Base-by-base conservation (phyloP, 768 basidiomycete species). In the Auriscalpium vulgare region DNA sequence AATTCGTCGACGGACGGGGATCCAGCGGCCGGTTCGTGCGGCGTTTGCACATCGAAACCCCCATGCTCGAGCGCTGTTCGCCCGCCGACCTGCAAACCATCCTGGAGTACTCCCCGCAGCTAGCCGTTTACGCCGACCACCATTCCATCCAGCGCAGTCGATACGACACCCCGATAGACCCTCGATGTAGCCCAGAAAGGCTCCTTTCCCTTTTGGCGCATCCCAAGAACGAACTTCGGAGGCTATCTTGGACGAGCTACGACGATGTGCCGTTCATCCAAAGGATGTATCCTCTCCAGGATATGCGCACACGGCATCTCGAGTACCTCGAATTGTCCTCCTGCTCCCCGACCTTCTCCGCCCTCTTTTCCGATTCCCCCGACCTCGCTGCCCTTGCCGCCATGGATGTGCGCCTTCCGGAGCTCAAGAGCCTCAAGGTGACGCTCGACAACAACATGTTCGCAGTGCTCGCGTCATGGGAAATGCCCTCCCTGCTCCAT, bases 371-470 rank as follows among this genome's bases (percentile, higher is more conserved):
- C 19, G 59, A 63, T 34, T 45, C 59, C 35, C 34, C 46, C 34
- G 48, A 35, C 45, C 49, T 38, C 40, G 58, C 47, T 0, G 53
- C 48, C 21, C 29, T 29, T 29, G 51, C 54, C 40, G 10, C 52
- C 17, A 69, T 69, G 66, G 56, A 65, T 47, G 74, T 84, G 17
- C 67, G 67, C 8, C 73, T 88, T n/a, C 85, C 87, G 11, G 74
- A 79, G 11, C 74, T 89, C n/a, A 75, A 77, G 14, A 80, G 85
- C 1, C 77, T 89, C 50, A 88, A 87, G 66, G 77, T 84, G 3
- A 82, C 83, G 1, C 75, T 89, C 37, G 85, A 87, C 69, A 84
- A 87, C 58, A 79, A 79, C 5, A 87, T 86, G 7, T 87, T 88
- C 57, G 74, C 76, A 3, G 79, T 84, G 10, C 79, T 88, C 21